phyloP scores from a whole-genome alignment of 2,329 filamentous ascomycete genomes.

The Camillea tinctor region DNA sequence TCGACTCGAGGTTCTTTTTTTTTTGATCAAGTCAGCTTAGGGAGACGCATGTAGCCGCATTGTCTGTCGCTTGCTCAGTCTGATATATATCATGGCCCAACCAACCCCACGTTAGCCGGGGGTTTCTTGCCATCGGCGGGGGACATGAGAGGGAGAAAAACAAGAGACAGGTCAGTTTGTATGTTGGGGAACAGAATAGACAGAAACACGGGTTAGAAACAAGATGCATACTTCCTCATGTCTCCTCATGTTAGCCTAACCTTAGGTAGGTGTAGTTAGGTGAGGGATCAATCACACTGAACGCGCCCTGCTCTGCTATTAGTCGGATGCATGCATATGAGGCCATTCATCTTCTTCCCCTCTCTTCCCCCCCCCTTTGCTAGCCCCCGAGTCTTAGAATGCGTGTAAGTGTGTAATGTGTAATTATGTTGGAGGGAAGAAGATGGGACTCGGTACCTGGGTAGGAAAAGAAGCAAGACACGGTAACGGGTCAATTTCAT shows the following conservation, averaged over 20 bases:
- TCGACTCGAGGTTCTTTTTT: background rate
- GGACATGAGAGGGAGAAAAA: too few species aligned
- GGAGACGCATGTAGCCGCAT: background rate
- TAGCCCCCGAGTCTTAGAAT: background rate
- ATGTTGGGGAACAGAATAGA: too few species aligned
- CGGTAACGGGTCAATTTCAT: conserved; percentile 19
- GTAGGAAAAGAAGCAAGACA: conserved; percentile 1
- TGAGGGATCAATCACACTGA: conserved; percentile 1
- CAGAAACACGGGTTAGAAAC: too few species aligned
- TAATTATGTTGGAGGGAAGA: too few species aligned
- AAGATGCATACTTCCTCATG: too few species aligned
- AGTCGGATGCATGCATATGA: background rate
- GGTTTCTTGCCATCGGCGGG: background rate
- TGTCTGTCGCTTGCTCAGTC: background rate
- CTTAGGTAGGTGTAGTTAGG: background rate
- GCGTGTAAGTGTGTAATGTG: too few species aligned
- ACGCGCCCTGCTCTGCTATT: background rate
- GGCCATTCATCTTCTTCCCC: background rate
- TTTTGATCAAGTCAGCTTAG: background rate
- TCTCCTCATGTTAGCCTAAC: too few species aligned
- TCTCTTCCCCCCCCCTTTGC: conserved; percentile 6
- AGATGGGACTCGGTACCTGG: too few species aligned
- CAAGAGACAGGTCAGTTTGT: too few species aligned
- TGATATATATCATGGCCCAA: background rate
- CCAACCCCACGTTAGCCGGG: background rate